A percentile compares a stretch with the other conserved stretches of the same genome.
These are phyloP conservation scores for Starmera amethionina DNA, from an alignment of 805 yeast genomes.

Conservation along the genomic window DNA sequence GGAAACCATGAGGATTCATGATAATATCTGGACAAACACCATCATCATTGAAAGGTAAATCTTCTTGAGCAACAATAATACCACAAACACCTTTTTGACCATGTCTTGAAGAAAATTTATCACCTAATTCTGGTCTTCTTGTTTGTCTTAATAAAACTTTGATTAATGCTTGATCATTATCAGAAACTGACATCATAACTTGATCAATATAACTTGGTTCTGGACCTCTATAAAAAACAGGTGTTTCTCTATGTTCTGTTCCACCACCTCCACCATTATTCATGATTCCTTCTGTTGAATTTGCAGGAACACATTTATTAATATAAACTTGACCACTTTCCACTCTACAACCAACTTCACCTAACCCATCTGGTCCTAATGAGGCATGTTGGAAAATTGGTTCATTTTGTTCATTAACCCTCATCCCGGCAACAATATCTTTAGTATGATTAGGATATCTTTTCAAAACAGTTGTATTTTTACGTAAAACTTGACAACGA, in stretches of 20 bases:
- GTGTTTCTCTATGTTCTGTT: conserved; percentile 75
- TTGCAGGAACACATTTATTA: conserved; percentile 86
- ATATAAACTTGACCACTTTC: conserved; percentile 91
- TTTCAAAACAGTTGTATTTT: conserved; percentile 82
- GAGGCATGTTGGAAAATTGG: conserved; percentile 83
- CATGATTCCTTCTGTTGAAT: conserved; percentile 53
- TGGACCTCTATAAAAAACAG: conserved; percentile 87
- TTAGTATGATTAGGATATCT: conserved; percentile 90
- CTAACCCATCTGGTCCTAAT: conserved; percentile 90
- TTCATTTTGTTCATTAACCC: conserved; percentile 69
- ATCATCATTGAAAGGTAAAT: conserved; percentile 87
- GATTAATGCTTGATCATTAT: conserved; percentile 88
- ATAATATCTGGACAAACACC: conserved; percentile 93
- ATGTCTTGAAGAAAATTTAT: conserved; percentile 93
- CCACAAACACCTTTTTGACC: conserved; percentile 99
- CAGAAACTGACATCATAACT: conserved; percentile 94
- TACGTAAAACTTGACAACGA: conserved; percentile 90
- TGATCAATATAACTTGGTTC: conserved; percentile 94
- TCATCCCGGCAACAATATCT: conserved; percentile 86
- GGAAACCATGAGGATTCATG: conserved; percentile 99
- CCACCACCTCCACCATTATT: conserved; percentile 16
- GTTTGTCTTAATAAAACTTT: conserved; percentile 91
- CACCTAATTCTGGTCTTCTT: conserved; percentile 95
- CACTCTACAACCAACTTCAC: conserved; percentile 87
- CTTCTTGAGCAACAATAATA: conserved; percentile 94